Evolutionary conservation across 352 stramenopile species (phyloP).

Genomic region (Blastocystis sp.): DNA sequence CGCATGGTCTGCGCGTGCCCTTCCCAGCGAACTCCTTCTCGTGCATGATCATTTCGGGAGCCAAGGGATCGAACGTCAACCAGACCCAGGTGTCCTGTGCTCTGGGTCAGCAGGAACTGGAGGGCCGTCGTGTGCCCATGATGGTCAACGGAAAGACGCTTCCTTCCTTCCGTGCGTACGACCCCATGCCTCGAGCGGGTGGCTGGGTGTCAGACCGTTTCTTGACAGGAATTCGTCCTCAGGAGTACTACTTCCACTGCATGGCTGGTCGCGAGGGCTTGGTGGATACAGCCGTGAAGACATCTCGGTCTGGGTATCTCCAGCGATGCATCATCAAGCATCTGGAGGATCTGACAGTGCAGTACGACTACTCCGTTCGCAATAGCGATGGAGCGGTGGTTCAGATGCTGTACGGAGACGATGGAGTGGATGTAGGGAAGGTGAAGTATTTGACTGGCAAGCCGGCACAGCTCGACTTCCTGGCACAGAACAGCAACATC

Average conservation of each 20-base stretch:
- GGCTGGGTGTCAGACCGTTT: conserved; percentile 99
- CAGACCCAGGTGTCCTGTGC: conserved; percentile 96
- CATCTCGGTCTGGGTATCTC: conserved; percentile 95
- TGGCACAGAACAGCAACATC: conserved; percentile 64
- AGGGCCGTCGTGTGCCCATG: conserved; percentile 94
- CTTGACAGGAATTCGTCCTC: conserved; percentile 85
- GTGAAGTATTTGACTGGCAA: conserved; percentile 87
- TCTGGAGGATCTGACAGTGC: conserved; percentile 90
- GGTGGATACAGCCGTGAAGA: conserved; percentile 98
- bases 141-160: conserved; percentile 93
- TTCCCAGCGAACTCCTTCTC: conserved; percentile 98
- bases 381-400: conserved; percentile 91
- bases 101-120: conserved; percentile 96
- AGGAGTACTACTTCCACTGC: conserved; percentile 99
- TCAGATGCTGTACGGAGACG: conserved; percentile 98
- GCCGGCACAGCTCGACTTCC: conserved; percentile 67
- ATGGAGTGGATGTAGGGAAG: conserved; percentile 92
- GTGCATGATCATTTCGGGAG: conserved; percentile 96
- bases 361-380: conserved; percentile 97
- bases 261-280: conserved; percentile 98
- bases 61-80: conserved; percentile 99
- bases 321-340: conserved; percentile 98
- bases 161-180: conserved; percentile 93
- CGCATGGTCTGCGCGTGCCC: conserved; percentile 87
- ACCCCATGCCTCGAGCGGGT: conserved; percentile 89